Evolutionary conservation across 371 early-diverging fungal species (phyloP).

Genomic region (Mucor velutinosus): DNA sequence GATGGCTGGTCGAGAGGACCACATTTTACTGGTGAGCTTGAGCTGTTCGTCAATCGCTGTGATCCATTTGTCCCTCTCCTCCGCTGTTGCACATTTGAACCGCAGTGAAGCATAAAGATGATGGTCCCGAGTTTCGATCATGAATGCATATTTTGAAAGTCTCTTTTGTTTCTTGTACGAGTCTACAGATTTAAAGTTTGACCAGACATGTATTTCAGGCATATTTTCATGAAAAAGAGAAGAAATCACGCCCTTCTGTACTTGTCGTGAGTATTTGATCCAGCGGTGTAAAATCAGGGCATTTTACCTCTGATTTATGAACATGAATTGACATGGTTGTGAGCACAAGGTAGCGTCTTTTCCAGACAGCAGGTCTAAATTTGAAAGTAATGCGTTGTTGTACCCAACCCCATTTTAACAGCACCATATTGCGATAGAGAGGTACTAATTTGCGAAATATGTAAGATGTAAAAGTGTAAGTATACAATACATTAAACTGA

Average conservation of each 20-base stretch:
- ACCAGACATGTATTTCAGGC: conserved; percentile 3
- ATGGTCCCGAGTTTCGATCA: conserved; percentile 2
- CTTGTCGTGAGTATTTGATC: not conserved
- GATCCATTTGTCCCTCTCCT: conserved; percentile 13
- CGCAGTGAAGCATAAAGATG: not conserved
- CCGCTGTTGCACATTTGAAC: conserved; percentile 1
- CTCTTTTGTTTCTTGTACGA: not conserved
- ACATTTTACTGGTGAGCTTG: not conserved
- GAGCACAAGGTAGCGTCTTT: conserved; percentile 6
- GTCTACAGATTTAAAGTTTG: not conserved
- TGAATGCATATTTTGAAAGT: not conserved
- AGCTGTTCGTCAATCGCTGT: conserved; percentile 6
- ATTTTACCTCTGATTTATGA: conserved; percentile 12
- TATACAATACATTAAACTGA: not conserved
- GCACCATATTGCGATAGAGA: not conserved
- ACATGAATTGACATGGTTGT: conserved; percentile 15
- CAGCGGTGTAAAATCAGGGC: too few species aligned
- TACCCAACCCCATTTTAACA: conserved; percentile 16
- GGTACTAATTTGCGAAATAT: not conserved
- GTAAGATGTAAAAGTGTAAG: not conserved
- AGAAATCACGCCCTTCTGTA: conserved; percentile 9
- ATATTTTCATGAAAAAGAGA: not conserved
- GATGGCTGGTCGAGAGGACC: not conserved
- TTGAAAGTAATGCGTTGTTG: not conserved
- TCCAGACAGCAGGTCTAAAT: conserved; percentile 9